Conservation (phyloP, 2,329 filamentous ascomycete genomes). For the Penicillium paneum region DNA sequence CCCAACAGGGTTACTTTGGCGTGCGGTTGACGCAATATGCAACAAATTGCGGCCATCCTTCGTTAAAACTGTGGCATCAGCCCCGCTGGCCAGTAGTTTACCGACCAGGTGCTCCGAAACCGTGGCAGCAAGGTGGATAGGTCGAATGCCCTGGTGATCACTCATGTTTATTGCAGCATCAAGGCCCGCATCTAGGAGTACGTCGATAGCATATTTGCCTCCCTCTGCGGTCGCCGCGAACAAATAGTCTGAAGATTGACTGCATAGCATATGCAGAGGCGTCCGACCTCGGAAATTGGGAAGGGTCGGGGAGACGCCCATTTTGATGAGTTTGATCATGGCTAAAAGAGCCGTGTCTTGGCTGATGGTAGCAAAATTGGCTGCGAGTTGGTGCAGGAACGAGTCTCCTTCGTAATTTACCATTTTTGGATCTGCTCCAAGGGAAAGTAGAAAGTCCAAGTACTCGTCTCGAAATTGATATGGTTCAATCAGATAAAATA, state of each 20-base stretch:
- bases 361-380: slow-evolving; percentile 6
- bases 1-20: slow-evolving; percentile 19
- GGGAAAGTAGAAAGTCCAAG: slow-evolving; percentile 14
- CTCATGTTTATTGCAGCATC: slow-evolving; percentile 7
- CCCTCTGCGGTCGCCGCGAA: not conserved
- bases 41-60: slow-evolving; percentile 20
- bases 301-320: not conserved
- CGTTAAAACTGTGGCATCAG: slow-evolving; percentile 11
- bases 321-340: not conserved
- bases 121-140: slow-evolving; percentile 21
- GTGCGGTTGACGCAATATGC: slow-evolving; percentile 19
- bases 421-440: slow-evolving; percentile 12
- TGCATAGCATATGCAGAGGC: slow-evolving; percentile 16
- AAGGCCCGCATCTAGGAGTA: slow-evolving; percentile 12
- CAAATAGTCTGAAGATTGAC: slow-evolving; percentile 6
- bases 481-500: slow-evolving; percentile 8
- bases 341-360: not conserved
- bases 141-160: slow-evolving; percentile 17
- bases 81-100: slow-evolving; percentile 18
- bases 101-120: slow-evolving; percentile 14
- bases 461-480: not conserved
- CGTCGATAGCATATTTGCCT: slow-evolving; percentile 10
- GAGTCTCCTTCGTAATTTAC: slow-evolving; percentile 17
- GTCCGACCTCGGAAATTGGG: slow-evolving; percentile 16
- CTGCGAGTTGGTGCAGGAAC: slow-evolving; percentile 12